Evolutionary conservation across 2,329 filamentous ascomycete genomes (phyloP), one percentile per base, ranked within the genome.

Genomic region (Alternaria brassicae): DNA sequence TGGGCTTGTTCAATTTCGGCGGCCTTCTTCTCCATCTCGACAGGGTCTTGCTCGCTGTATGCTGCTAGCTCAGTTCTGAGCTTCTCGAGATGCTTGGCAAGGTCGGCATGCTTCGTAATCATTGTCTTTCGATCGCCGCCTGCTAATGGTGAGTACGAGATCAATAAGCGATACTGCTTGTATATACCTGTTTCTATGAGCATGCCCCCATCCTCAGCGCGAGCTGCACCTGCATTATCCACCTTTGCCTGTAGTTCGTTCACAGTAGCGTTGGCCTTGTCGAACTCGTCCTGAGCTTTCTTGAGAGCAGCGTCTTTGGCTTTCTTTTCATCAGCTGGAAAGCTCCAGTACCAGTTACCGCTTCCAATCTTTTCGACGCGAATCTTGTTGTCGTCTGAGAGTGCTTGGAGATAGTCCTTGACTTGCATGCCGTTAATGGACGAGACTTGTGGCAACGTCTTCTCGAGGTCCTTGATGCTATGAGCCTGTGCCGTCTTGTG

Each of bases 311-410:
- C 64, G 57, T 85, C 78, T 56, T 78, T 79, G 17, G 76, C 73
- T 47, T 81, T 83, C 70, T 80, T 83, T 69, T 85, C 85, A 53
- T 89, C 86, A 27, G 82, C 86, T 17, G 77, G 80, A 72, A 90
- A 90, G 63, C 82, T 84, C 88, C 88, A 91, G 77, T 90, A 90
- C 88, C 88, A 91, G 73, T 90, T 90, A 27, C 87, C 88, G 63
- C 83, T 88, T 41, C 88, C 88, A 67, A 91, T 90, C 75, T 90
- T 90, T 78, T 90, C 88, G 27, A 89, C 84, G 17, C 83, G 83
- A 61, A 90, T 84, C 67, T 84, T 82, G 67, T 81, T 81, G 56
- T 90, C 88, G 68, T 89, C 86, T 8, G 81, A 79, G 19, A 90
- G 81, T 4, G 82, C 80, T 72, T 89, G 86, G 17, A 90, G 78